These are phyloP conservation scores for Taxillus chinensis DNA, from an alignment of 164 flowering plant species.

Conservation along the genomic window DNA sequence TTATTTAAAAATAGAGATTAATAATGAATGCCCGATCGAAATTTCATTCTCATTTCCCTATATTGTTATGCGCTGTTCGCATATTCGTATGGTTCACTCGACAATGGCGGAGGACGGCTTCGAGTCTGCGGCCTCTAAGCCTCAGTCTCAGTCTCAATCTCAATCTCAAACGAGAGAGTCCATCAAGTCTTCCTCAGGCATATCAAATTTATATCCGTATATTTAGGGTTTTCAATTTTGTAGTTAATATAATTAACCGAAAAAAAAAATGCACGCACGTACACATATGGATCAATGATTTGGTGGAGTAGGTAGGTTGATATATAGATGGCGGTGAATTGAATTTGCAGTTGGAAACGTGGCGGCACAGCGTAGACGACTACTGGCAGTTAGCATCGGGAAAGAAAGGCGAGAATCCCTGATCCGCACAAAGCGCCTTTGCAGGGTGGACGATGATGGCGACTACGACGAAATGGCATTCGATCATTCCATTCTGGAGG, in stretches of 20 bases:
- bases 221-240: too few relatives aligned
- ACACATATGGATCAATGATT: too few relatives aligned
- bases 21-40: too few relatives aligned
- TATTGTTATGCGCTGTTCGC: too few relatives aligned
- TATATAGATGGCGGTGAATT: too few relatives aligned
- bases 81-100: background rate
- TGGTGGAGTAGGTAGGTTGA: too few relatives aligned
- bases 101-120: background rate
- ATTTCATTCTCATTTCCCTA: too few relatives aligned
- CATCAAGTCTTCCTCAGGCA: slow-evolving; percentile 63
- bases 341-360: slow-evolving; percentile 47
- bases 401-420: slow-evolving; percentile 85
- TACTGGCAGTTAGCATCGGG: slow-evolving; percentile 63
- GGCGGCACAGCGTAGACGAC: slow-evolving; percentile 66
- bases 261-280: too few relatives aligned
- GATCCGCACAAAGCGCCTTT: slow-evolving; percentile 74
- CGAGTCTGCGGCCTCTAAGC: too few relatives aligned
- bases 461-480: slow-evolving; percentile 64
- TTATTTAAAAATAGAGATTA: too few relatives aligned
- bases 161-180: slow-evolving; percentile 48
- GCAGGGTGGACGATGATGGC: slow-evolving; percentile 49
- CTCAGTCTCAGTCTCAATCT: too few relatives aligned
- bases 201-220: background rate
- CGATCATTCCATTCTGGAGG: slow-evolving; percentile 53
- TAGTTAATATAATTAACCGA: too few relatives aligned